phyloP scores from a whole-genome alignment of 805 yeast genomes.

The Candida schatavii region DNA sequence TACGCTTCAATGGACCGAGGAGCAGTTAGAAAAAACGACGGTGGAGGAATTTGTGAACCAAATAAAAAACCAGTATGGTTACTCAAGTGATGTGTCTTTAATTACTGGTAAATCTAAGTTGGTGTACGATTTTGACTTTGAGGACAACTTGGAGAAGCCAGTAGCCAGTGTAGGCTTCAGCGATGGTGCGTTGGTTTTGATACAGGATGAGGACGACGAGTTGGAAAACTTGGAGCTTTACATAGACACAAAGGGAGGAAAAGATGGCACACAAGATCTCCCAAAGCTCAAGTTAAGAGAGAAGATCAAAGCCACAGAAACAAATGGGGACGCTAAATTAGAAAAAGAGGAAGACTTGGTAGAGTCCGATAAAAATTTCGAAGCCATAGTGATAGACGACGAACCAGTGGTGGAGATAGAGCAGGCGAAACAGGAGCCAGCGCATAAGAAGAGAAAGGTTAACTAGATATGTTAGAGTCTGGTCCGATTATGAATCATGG shows the following conservation, averaged over 20 bases:
- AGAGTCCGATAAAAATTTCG: conserved; percentile 4
- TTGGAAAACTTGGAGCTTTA: conserved; percentile 63
- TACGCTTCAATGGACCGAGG: conserved; percentile 33
- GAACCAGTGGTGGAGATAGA: conserved; percentile 12
- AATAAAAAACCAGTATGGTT: conserved; percentile 49
- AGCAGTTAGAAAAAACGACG: conserved; percentile 24
- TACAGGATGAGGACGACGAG: conserved; percentile 78
- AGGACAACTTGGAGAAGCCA: conserved; percentile 59
- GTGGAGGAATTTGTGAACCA: conserved; percentile 52
- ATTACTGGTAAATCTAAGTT: conserved; percentile 58
- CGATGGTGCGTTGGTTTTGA: conserved; percentile 60
- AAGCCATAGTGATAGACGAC: conserved; percentile 11
- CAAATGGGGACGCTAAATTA: conserved; percentile 6
- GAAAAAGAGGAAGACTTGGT: conserved; percentile 6
- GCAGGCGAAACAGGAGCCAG: conserved; percentile 9
- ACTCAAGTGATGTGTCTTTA: conserved; percentile 54
- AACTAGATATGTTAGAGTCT: not conserved
- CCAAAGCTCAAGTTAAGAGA: conserved; percentile 17
- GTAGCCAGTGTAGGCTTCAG: conserved; percentile 54
- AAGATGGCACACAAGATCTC: conserved; percentile 4
- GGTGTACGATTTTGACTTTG: conserved; percentile 83
- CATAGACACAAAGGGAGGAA: conserved; percentile 23
- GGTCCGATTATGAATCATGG: no score
- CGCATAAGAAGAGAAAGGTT: conserved; percentile 12
- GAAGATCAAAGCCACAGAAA: conserved; percentile 9